phyloP scores from a whole-genome alignment of 2,329 filamentous ascomycete species.

The Cladosporium sp. region DNA sequence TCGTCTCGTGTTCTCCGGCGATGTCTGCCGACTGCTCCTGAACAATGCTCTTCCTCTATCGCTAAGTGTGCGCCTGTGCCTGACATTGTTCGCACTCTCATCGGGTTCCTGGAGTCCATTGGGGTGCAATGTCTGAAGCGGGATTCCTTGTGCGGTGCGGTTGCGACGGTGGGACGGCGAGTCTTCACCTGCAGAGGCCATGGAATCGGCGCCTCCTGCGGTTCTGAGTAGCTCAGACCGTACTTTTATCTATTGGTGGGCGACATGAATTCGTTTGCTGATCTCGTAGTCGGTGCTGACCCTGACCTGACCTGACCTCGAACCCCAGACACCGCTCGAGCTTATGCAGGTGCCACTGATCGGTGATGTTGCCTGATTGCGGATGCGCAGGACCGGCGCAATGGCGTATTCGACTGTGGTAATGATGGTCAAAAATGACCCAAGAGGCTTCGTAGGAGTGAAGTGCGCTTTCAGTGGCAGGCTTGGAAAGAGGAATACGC shows the following conservation, averaged over 20 bases:
- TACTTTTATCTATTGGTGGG: background rate
- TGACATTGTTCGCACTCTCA: conserved; percentile 26
- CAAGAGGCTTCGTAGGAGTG: background rate
- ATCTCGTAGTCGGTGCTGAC: background rate
- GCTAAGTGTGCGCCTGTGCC: conserved; percentile 44
- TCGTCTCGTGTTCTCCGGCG: conserved; percentile 7
- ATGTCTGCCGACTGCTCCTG: conserved; percentile 30
- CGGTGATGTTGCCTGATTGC: background rate
- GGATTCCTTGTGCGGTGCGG: conserved; percentile 59
- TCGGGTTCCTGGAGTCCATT: conserved; percentile 24
- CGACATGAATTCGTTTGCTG: conserved; percentile 1
- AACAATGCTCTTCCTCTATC: conserved; percentile 47
- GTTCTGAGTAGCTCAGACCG: background rate
- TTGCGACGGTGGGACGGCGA: conserved; percentile 41
- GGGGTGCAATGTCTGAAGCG: conserved; percentile 55
- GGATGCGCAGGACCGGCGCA: background rate
- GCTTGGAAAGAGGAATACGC: background rate
- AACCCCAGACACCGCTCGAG: conserved; percentile 1
- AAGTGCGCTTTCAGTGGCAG: background rate
- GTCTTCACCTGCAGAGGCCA: conserved; percentile 44
- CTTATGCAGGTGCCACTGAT: background rate
- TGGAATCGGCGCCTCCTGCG: conserved; percentile 24
- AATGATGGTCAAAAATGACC: background rate
- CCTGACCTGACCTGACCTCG: background rate
- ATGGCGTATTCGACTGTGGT: background rate